Evolutionary conservation across 441 rosid species (phyloP).

Genomic region (Pelargonium fulgidum): DNA sequence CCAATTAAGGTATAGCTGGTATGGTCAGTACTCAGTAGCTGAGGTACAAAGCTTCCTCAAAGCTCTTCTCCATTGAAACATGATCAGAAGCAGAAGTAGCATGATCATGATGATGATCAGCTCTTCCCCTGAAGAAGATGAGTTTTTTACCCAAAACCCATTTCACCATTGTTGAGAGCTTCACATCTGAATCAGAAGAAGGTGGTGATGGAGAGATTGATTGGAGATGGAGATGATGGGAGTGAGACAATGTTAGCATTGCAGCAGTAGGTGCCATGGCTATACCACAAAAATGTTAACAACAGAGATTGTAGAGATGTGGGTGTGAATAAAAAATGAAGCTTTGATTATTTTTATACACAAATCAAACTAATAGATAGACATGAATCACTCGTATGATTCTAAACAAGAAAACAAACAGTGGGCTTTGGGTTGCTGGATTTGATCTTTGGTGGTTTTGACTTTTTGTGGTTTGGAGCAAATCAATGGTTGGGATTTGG

Average conservation of each 20-base stretch:
- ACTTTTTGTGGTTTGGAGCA: not conserved
- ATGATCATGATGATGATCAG: not conserved
- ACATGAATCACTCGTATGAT: not conserved
- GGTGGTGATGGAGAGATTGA: not conserved
- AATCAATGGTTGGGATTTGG: not conserved
- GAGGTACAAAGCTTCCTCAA: not conserved
- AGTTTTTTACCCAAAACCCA: not conserved
- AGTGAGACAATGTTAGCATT: not conserved
- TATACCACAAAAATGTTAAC: not conserved
- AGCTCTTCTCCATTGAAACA: slow-evolving; percentile 1
- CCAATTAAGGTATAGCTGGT: no score
- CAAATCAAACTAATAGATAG: no score
- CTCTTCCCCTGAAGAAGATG: not conserved
- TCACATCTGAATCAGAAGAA: not conserved
- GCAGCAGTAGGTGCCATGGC: slow-evolving; percentile 1
- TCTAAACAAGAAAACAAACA: not conserved
- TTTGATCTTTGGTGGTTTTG: not conserved
- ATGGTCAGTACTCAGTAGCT: not conserved
- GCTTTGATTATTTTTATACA: no score
- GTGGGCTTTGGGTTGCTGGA: not conserved
- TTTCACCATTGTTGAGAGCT: slow-evolving; percentile 2
- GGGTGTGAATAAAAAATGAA: not conserved
- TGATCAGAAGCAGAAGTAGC: not conserved
- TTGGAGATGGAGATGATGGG: not conserved
- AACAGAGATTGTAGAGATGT: not conserved